Evolutionary conservation across 2,329 filamentous ascomycete genomes (phyloP).

Genomic region (Ophiostoma himal-ulmi): DNA sequence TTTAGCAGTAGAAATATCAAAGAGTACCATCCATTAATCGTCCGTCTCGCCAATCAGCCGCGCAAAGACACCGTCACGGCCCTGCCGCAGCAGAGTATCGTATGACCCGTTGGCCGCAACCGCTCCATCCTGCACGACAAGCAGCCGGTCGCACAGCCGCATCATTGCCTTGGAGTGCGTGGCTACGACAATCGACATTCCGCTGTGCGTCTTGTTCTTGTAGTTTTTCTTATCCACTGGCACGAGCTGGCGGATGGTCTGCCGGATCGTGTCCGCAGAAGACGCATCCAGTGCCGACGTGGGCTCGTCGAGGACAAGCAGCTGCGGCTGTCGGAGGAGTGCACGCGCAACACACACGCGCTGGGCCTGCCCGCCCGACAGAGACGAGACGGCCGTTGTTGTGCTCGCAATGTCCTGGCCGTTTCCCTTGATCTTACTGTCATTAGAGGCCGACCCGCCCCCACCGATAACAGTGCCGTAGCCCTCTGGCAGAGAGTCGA

Average conservation of each 20-base stretch:
- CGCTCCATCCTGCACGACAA: constrained; percentile 63
- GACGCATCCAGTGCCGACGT: constrained; percentile 67
- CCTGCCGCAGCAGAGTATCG: constrained; percentile 43
- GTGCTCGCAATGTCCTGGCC: neutral
- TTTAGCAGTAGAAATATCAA: neutral
- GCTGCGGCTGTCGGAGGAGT: constrained; percentile 60
- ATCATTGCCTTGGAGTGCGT: constrained; percentile 87
- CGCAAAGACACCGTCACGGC: constrained; percentile 40
- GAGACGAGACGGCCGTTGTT: constrained; percentile 34
- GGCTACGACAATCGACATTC: constrained; percentile 70
- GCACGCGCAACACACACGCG: constrained; percentile 75
- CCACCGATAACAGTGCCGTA: constrained; percentile 72
- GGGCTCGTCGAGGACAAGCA: constrained; percentile 81
- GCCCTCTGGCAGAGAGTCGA: constrained; percentile 61
- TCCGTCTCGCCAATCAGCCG: constrained; percentile 38
- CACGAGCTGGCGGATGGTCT: constrained; percentile 27
- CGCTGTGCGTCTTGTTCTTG: neutral
- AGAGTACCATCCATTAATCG: constrained; percentile 11
- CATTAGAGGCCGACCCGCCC: constrained; percentile 36
- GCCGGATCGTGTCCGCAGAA: constrained; percentile 58
- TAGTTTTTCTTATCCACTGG: neutral
- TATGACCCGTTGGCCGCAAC: constrained; percentile 65
- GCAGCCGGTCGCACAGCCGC: constrained; percentile 64
- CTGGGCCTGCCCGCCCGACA: constrained; percentile 81
- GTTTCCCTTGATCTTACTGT: neutral